These are phyloP conservation scores for Venturia carpophila DNA, from an alignment of 2,329 filamentous ascomycete species.

Conservation along the genomic window DNA sequence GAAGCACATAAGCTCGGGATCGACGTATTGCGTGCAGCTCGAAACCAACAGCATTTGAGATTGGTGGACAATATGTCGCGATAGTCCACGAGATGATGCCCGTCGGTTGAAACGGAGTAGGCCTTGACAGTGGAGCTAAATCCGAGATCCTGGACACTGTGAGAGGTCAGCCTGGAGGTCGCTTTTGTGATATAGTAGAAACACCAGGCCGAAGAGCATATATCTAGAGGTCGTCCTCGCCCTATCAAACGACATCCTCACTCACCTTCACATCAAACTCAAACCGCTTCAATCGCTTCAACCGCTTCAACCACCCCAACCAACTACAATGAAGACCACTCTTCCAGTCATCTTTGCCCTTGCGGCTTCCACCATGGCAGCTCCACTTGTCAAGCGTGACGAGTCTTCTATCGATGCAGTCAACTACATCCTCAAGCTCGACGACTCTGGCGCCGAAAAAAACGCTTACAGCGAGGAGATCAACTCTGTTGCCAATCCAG, in stretches of 20 bases:
- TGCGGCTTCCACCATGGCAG: neutral
- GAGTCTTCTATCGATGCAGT: neutral
- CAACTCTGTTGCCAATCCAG: neutral
- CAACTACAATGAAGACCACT: no score
- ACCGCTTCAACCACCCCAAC: no score
- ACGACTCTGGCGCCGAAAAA: no score
- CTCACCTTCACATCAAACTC: no score
- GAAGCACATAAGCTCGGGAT: no score
- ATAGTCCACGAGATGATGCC: neutral
- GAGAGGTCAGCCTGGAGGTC: neutral
- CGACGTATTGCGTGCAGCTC: no score
- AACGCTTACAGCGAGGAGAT: neutral
- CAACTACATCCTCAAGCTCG: constrained; percentile 1
- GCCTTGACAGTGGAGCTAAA: neutral
- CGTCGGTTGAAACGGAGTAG: neutral
- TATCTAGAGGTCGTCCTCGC: no score
- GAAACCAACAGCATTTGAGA: no score
- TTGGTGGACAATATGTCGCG: no score
- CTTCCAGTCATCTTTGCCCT: neutral
- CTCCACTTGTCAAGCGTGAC: neutral
- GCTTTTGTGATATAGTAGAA: neutral
- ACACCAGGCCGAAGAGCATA: neutral
- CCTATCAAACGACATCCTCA: no score
- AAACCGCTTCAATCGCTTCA: no score
- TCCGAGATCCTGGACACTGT: neutral